These are phyloP conservation scores for Aspergillus neotritici DNA, from an alignment of 2,329 filamentous ascomycete species.

Conservation along the genomic window DNA sequence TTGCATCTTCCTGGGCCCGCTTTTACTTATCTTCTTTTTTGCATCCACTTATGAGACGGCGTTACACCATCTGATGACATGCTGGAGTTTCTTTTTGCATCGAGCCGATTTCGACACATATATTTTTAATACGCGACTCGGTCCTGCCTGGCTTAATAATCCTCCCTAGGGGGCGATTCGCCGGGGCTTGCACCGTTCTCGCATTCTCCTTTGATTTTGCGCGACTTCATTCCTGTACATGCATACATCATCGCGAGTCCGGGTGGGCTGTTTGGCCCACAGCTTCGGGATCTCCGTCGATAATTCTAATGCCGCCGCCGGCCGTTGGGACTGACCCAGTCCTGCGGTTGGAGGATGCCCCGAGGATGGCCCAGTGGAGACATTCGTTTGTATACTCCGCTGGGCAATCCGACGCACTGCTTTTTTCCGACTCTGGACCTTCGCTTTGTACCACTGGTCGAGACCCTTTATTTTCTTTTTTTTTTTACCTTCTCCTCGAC, in stretches of 20 bases:
- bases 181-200: constrained; percentile 13
- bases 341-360: constrained; percentile 8
- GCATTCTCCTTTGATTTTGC: constrained; percentile 13
- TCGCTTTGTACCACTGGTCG: constrained; percentile 31
- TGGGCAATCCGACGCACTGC: constrained; percentile 15
- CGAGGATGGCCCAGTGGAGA: constrained; percentile 24
- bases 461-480: constrained; percentile 18
- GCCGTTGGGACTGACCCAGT: constrained; percentile 3
- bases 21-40: constrained; percentile 14
- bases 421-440: constrained; percentile 30
- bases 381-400: constrained; percentile 34
- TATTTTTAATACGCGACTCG: constrained; percentile 32
- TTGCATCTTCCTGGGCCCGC: constrained; percentile 18
- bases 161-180: constrained; percentile 17
- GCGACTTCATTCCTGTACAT: constrained; percentile 30
- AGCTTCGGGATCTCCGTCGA: constrained; percentile 25
- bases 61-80: constrained; percentile 35
- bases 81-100: constrained; percentile 32
- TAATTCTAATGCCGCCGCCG: constrained; percentile 38
- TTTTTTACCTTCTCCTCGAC: constrained; percentile 25
- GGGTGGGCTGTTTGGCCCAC: constrained; percentile 13
- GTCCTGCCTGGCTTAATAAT: constrained; percentile 13
- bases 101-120: constrained; percentile 35
- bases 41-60: constrained; percentile 31
- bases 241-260: constrained; percentile 23